Percentiles rank a stretch among this genome's conserved stretches.
Evolutionary conservation across 2,329 filamentous ascomycete species (phyloP).

Genomic region (Penicillium sp.): DNA sequence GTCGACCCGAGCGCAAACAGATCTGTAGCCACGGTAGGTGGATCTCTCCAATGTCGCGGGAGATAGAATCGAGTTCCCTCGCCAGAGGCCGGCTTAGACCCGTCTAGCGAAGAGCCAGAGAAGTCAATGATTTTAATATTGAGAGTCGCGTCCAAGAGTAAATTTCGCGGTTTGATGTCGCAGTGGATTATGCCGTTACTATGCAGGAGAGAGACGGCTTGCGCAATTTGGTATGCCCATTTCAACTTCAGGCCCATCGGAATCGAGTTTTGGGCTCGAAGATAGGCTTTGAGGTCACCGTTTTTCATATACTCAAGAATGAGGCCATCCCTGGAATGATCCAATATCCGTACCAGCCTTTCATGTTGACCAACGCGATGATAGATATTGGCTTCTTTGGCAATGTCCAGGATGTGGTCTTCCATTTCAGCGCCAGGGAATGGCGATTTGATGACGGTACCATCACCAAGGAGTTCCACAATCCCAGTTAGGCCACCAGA

Average conservation of each 20-base stretch:
- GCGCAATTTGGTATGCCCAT: conserved; percentile 38
- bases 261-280: conserved; percentile 13
- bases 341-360: conserved; percentile 12
- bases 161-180: conserved; percentile 44
- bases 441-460: conserved; percentile 18
- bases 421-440: conserved; percentile 12
- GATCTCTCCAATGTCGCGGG: conserved; percentile 22
- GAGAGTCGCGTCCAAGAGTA: conserved; percentile 39
- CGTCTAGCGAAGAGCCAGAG: conserved; percentile 17
- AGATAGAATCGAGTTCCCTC: conserved; percentile 18
- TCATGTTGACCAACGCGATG: conserved; percentile 12
- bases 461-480: conserved; percentile 20
- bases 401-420: conserved; percentile 17
- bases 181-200: conserved; percentile 42
- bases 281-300: conserved; percentile 16
- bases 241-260: conserved; percentile 18
- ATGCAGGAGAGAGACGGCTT: conserved; percentile 38
- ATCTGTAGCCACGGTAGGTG: conserved; percentile 19
- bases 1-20: conserved; percentile 24
- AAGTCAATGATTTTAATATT: conserved; percentile 37
- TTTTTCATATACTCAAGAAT: conserved; percentile 20
- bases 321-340: conserved; percentile 16
- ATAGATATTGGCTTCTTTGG: conserved; percentile 20
- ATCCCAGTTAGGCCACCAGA: conserved; percentile 19
- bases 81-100: conserved; percentile 11